phyloP scores from a whole-genome alignment of 2,329 filamentous ascomycete species.

The Fusarium miscanthi region DNA sequence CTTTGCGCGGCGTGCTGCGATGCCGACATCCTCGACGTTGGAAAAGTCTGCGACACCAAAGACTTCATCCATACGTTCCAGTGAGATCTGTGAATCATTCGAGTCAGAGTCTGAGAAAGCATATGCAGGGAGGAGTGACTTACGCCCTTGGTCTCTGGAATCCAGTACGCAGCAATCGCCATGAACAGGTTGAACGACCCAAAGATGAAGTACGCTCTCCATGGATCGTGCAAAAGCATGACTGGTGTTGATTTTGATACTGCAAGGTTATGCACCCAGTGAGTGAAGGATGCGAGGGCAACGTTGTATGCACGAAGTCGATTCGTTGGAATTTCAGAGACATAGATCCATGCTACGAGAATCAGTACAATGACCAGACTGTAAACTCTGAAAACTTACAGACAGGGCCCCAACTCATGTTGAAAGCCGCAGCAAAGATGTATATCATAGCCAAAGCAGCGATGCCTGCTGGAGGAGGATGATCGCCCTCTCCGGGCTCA shows the following conservation, averaged over 20 bases:
- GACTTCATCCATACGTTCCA: slow-evolving; percentile 36
- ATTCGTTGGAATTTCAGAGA: slow-evolving; percentile 71
- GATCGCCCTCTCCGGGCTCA: slow-evolving; percentile 48
- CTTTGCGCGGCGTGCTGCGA: slow-evolving; percentile 15
- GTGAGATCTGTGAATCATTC: slow-evolving; percentile 14
- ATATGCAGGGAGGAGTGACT: slow-evolving; percentile 7
- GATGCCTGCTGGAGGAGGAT: slow-evolving; percentile 56
- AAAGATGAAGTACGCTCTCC: slow-evolving; percentile 68
- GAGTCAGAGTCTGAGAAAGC: neutral
- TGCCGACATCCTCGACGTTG: slow-evolving; percentile 24
- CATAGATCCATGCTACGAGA: slow-evolving; percentile 54
- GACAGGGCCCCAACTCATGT: slow-evolving; percentile 71
- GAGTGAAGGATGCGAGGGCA: slow-evolving; percentile 68
- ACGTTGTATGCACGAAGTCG: slow-evolving; percentile 69
- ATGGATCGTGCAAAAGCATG: slow-evolving; percentile 62
- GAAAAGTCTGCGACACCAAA: slow-evolving; percentile 35
- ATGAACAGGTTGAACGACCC: slow-evolving; percentile 67
- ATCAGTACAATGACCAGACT: neutral
- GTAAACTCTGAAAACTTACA: slow-evolving; percentile 56
- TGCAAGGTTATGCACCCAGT: slow-evolving; percentile 74
- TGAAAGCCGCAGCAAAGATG: slow-evolving; percentile 71
- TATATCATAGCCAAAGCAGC: slow-evolving; percentile 70
- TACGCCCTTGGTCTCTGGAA: slow-evolving; percentile 69
- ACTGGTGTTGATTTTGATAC: slow-evolving; percentile 69
- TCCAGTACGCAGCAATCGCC: slow-evolving; percentile 59